Base-by-base conservation (phyloP, 1,284 basidiomycete genomes). In the Sphaerobolus stellatus region DNA sequence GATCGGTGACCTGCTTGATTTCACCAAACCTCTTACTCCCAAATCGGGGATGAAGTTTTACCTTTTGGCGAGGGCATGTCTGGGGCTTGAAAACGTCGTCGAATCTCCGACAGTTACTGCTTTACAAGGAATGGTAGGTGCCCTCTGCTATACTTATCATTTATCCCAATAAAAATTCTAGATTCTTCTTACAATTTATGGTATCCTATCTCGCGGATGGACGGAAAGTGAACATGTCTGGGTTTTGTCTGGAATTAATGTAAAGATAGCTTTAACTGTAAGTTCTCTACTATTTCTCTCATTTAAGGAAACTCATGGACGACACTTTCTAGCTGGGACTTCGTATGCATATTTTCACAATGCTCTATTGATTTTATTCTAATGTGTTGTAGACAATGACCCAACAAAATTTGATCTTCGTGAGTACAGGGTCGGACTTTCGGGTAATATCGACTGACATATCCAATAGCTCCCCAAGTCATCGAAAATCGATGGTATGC, bases 241-340 rank as follows among this genome's bases (percentile, higher is more conserved):
- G 53, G 30, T 54, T 7, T 34, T 54, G 30, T 54, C 53, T n/a
- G 53, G 53, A 7, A 41, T 54, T 2, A 54, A 54, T 48, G 8
- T 49, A 8, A 45, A 46, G 13, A 29, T 50, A 34, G 28, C 24
- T 49, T 38, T 52, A n/a, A 38, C 38, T 27, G 30, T 44, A 2
- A 18, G 45, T 50, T 45, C 11, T 43, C 28, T 34, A 20, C 20
- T 28, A 18, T 24, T 25, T 49, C 20, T 7, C 20, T 25, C 3
- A 27, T 4, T 28, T 9, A 3, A 13, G 20, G 6, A 48, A 11
- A 11, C 20, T 47, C 45, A 25, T 28, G n/a, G n/a, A n/a, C n/a
- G n/a, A 24, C 22, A 2, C 29, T 22, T 18, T n/a, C n/a, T 44
- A 61, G 60, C 57, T 61, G 34, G 60, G 60, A 16, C 53, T 61